Percentiles rank a stretch among this genome's conserved stretches.
These are phyloP conservation scores for Alternaria novae-zelandiae DNA, from an alignment of 2,329 filamentous ascomycete species.

Conservation along the genomic window DNA sequence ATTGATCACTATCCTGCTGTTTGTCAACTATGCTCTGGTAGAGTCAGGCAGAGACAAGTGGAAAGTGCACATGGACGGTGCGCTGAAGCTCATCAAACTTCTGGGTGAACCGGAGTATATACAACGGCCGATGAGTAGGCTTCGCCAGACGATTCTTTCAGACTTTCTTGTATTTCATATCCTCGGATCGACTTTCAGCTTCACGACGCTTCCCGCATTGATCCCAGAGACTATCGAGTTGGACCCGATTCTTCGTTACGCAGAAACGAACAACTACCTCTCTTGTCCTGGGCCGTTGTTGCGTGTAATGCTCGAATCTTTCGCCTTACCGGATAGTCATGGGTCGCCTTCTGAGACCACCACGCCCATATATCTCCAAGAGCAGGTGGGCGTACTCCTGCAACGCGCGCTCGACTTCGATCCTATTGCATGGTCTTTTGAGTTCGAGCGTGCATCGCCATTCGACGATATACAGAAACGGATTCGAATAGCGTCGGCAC, in stretches of 20 bases:
- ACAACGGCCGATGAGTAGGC: conserved; percentile 38
- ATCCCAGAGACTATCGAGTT: conserved; percentile 41
- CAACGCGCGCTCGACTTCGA: conserved; percentile 40
- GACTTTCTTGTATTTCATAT: conserved; percentile 47
- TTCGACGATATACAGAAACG: conserved; percentile 44
- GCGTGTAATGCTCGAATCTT: conserved; percentile 46
- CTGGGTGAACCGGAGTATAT: conserved; percentile 41
- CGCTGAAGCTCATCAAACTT: conserved; percentile 54
- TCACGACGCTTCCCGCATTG: conserved; percentile 33
- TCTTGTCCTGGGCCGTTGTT: conserved; percentile 46
- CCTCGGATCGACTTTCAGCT: conserved; percentile 43
- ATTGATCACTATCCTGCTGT: conserved; percentile 56
- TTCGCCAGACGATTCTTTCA: conserved; percentile 43
- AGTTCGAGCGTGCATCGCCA: conserved; percentile 42
- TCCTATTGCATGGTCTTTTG: conserved; percentile 38
- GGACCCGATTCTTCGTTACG: conserved; percentile 46
- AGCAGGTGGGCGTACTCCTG: conserved; percentile 32
- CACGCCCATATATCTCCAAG: conserved; percentile 25
- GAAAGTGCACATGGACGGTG: conserved; percentile 60
- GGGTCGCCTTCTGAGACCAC: conserved; percentile 11
- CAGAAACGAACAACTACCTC: conserved; percentile 50
- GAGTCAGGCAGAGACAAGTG: conserved; percentile 60
- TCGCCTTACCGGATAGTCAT: conserved; percentile 40
- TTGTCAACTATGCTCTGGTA: conserved; percentile 58
- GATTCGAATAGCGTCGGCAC: conserved; percentile 46